Evolutionary conservation across 2,329 filamentous ascomycete genomes (phyloP), one percentile per base, ranked within the genome.

Genomic region (Aspergillus viridinutans): DNA sequence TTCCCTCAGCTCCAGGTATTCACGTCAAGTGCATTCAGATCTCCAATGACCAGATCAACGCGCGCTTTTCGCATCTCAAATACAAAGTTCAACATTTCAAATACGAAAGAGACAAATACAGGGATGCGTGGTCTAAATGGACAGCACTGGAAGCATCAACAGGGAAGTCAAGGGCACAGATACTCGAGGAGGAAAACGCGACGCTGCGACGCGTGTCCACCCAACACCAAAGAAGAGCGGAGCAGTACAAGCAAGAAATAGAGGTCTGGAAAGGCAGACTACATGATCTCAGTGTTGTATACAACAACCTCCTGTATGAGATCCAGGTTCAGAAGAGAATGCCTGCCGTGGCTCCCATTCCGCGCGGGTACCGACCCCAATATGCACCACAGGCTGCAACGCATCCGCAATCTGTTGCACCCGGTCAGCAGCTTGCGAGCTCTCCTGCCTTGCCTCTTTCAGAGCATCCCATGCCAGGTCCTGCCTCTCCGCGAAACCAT

Each of bases 71-170:
- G 14, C 58, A 56, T 12, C 61, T 67, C 43, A 64, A 60, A 23
- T 58, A 61, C 23, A 64, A 61, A 23, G 51, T 72, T 7, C 62
- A 64, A 25, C 56, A 60, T 6, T 56, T 72, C n/a, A 64, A 58
- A 3, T 57, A 58, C 5, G 70, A 74, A 42, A 68, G 70, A 2
- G 64, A 69, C 49, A 66, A 65, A 48, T 68, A 69, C 47, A 66
- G 62, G 28, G 65, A 61, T n/a, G 62, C 56, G 5, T 64, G 68
- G 49, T 52, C 58, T 7, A 58, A 65, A 45, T 67, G 65, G 55
- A 65, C 60, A 3, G 52, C 35, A 1, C 29, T 68, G 45, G 69
- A 75, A 32, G 58, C 62, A 0, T 51, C 50, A 25, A 69, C 72
- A 2, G 70, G 70, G 2, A 72, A 71, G 55, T 58, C 62, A 10